Percentiles rank a stretch among this genome's conserved stretches.
phyloP scores from a whole-genome alignment of 805 yeast genomes.

The Grigorovia humatica region DNA sequence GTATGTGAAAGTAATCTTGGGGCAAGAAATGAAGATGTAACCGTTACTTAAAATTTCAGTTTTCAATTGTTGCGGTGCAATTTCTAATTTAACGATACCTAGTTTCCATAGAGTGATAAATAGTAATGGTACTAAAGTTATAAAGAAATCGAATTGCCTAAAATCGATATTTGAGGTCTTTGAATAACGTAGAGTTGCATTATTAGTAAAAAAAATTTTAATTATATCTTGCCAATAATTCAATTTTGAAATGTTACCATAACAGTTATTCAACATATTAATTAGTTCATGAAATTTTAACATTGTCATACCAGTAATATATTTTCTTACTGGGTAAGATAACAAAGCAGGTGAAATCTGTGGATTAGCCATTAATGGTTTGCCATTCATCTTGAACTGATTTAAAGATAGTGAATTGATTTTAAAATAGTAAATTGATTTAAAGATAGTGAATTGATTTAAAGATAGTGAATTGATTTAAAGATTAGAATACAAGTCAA shows the following conservation, averaged over 20 bases:
- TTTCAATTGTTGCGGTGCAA: slow-evolving; percentile 36
- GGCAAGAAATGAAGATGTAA: slow-evolving; percentile 43
- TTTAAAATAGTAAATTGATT: no score
- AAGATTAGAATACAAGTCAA: no score
- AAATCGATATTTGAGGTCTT: slow-evolving; percentile 37
- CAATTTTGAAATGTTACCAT: slow-evolving; percentile 35
- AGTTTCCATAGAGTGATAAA: slow-evolving; percentile 40
- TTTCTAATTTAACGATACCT: slow-evolving; percentile 41
- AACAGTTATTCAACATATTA: slow-evolving; percentile 35
- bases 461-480: no score
- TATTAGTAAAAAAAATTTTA: slow-evolving; percentile 43
- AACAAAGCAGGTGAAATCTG: slow-evolving; percentile 7
- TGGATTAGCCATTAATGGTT: neutral
- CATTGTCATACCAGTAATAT: slow-evolving; percentile 41
- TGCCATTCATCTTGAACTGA: neutral
- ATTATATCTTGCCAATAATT: slow-evolving; percentile 42
- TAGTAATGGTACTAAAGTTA: slow-evolving; percentile 23
- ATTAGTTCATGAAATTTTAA: slow-evolving; percentile 41
- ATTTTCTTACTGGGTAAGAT: slow-evolving; percentile 27
- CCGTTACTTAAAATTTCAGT: slow-evolving; percentile 47
- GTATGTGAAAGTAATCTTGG: slow-evolving; percentile 38
- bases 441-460: no score
- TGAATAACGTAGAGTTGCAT: slow-evolving; percentile 38
- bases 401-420: no score
- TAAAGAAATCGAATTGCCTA: slow-evolving; percentile 52